Percentiles rank a stretch among this genome's conserved stretches.
Evolutionary conservation across 73 alveolate species (phyloP).

Genomic region (Paramecium primaurelia): DNA sequence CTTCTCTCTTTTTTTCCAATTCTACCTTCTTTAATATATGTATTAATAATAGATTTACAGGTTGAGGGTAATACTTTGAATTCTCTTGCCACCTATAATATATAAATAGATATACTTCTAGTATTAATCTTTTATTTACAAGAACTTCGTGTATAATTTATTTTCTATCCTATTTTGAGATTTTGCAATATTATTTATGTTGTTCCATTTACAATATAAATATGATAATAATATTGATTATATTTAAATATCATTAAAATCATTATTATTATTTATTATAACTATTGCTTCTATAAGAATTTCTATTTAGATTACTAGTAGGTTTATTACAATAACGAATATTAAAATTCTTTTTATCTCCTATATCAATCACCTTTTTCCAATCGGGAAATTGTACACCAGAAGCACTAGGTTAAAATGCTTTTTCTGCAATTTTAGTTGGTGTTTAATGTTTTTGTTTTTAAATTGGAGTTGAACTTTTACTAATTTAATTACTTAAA

Average conservation of each 20-base stretch:
- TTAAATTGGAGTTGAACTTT: too few species aligned
- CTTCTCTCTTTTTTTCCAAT: constrained; percentile 35
- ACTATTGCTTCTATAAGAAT: neutral
- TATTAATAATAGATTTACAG: constrained; percentile 35
- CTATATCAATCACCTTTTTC: too few species aligned
- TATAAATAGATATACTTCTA: neutral
- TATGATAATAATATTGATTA: neutral
- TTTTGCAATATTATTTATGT: constrained; percentile 15
- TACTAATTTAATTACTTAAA: neutral
- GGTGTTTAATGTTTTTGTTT: too few species aligned
- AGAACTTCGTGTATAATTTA: constrained; percentile 24
- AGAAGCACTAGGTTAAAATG: too few species aligned
- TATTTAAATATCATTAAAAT: neutral
- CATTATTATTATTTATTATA: neutral
- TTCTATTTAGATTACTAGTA: too few species aligned
- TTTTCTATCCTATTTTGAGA: neutral
- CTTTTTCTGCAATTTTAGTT: too few species aligned
- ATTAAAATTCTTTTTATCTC: too few species aligned
- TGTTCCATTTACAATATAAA: neutral
- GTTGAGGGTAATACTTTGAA: constrained; percentile 31
- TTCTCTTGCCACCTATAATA: constrained; percentile 29
- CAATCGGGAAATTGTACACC: too few species aligned
- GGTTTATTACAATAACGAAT: too few species aligned
- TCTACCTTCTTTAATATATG: constrained; percentile 37
- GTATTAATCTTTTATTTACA: neutral